A percentile compares a stretch with the other conserved stretches of the same genome.
Evolutionary conservation across 768 basidiomycete genomes (phyloP).

Genomic region (Calvatia gigantea): DNA sequence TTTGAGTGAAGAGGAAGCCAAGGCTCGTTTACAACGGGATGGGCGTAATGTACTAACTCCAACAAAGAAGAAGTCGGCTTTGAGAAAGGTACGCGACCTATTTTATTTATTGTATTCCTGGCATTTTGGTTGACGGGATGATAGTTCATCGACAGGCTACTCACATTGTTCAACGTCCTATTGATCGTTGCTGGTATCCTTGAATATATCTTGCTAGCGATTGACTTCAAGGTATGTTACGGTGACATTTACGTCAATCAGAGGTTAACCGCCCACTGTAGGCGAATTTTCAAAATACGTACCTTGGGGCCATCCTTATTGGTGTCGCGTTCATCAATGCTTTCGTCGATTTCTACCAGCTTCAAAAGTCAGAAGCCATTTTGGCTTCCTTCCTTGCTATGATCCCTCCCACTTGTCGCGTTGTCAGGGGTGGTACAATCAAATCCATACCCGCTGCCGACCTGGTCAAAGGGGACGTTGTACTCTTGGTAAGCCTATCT

Average conservation of each 20-base stretch:
- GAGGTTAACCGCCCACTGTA: slow-evolving; percentile 22
- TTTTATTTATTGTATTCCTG: too few relatives aligned
- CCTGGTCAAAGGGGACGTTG: slow-evolving; percentile 65
- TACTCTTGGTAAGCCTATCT: slow-evolving; percentile 47
- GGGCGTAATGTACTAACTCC: slow-evolving; percentile 65
- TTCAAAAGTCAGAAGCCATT: slow-evolving; percentile 73
- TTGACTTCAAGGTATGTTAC: slow-evolving; percentile 49
- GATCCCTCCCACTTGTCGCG: slow-evolving; percentile 68
- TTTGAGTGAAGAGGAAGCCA: slow-evolving; percentile 50
- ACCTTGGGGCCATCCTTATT: slow-evolving; percentile 68
- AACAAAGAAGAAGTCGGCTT: slow-evolving; percentile 61
- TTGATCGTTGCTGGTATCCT: slow-evolving; percentile 64
- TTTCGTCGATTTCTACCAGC: slow-evolving; percentile 67
- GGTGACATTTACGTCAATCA: neutral
- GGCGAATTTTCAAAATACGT: slow-evolving; percentile 62
- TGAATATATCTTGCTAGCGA: slow-evolving; percentile 61
- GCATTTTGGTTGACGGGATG: slow-evolving; percentile 13
- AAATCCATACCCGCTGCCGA: slow-evolving; percentile 54
- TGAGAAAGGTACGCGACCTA: slow-evolving; percentile 47
- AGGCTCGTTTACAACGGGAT: slow-evolving; percentile 48
- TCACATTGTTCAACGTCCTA: slow-evolving; percentile 65
- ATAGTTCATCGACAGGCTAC: slow-evolving; percentile 61
- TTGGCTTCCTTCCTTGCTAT: slow-evolving; percentile 69
- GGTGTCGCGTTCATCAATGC: slow-evolving; percentile 67
- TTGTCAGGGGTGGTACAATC: slow-evolving; percentile 56